These are phyloP conservation scores for Phaeosphaeria sp. DNA, from an alignment of 2,329 filamentous ascomycete species.

Conservation along the genomic window DNA sequence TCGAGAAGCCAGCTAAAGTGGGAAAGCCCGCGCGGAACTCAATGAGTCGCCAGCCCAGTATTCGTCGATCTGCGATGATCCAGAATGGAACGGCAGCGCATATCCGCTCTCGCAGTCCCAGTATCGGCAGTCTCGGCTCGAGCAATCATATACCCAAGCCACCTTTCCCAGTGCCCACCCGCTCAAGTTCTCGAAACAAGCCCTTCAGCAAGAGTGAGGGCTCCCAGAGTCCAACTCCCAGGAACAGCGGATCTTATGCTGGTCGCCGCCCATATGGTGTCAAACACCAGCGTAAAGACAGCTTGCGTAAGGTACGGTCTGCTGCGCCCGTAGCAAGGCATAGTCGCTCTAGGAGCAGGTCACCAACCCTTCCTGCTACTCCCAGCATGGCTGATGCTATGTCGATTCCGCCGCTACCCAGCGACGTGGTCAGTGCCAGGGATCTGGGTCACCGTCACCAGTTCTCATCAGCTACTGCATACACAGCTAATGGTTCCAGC, in stretches of 20 bases:
- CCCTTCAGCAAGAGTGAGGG: slow-evolving; percentile 75
- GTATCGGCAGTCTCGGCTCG: slow-evolving; percentile 61
- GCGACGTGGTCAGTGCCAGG: slow-evolving; percentile 67
- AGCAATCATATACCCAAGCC: slow-evolving; percentile 59
- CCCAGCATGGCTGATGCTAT: slow-evolving; percentile 74
- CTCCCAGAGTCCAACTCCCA: slow-evolving; percentile 75
- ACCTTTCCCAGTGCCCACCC: slow-evolving; percentile 89
- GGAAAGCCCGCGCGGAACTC: slow-evolving; percentile 40
- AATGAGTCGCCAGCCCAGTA: slow-evolving; percentile 59
- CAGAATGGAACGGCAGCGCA: slow-evolving; percentile 78
- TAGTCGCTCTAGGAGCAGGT: slow-evolving; percentile 54
- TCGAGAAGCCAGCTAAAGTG: slow-evolving; percentile 46
- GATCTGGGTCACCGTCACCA: slow-evolving; percentile 60
- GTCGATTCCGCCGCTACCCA: slow-evolving; percentile 73
- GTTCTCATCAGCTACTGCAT: slow-evolving; percentile 65
- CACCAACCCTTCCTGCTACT: slow-evolving; percentile 69
- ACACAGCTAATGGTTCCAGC: slow-evolving; percentile 63
- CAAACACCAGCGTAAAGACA: slow-evolving; percentile 59
- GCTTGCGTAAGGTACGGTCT: slow-evolving; percentile 83
- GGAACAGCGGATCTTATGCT: slow-evolving; percentile 48
- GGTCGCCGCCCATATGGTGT: slow-evolving; percentile 49
- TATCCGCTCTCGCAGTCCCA: slow-evolving; percentile 70
- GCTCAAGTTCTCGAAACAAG: slow-evolving; percentile 83
- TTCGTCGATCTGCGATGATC: slow-evolving; percentile 81
- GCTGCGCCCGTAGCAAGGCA: slow-evolving; percentile 71